These are phyloP conservation scores for Buxus sempervirens DNA, from an alignment of 164 flowering plant species.

Conservation along the genomic window DNA sequence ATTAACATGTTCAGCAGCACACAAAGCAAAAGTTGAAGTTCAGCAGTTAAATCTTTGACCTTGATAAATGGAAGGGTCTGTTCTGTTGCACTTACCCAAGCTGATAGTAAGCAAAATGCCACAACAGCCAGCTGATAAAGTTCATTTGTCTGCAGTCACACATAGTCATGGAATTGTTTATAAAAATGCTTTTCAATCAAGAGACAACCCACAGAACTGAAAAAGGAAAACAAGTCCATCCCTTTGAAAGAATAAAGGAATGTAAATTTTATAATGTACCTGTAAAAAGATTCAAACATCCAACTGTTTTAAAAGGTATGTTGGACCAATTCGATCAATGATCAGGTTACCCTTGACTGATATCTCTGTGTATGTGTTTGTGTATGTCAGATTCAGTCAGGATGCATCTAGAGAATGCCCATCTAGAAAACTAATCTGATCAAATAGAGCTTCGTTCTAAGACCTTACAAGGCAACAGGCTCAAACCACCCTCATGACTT, in stretches of 20 bases:
- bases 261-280: too few species aligned
- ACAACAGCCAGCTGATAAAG: conserved; percentile 96
- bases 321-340: neutral
- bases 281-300: neutral
- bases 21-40: neutral
- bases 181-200: neutral
- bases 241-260: neutral
- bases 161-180: neutral
- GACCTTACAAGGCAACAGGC: too few species aligned
- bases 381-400: too few species aligned
- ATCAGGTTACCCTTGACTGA: too few species aligned
- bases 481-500: too few species aligned
- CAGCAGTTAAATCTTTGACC: too few species aligned
- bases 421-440: too few species aligned
- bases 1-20: neutral
- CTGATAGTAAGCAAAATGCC: conserved; percentile 88
- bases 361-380: too few species aligned
- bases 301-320: neutral
- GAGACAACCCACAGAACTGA: neutral
- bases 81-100: conserved; percentile 64
- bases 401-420: too few species aligned
- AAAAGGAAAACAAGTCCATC: neutral
- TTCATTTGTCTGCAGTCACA: conserved; percentile 78
- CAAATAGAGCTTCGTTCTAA: too few species aligned
- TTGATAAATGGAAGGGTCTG: neutral